Evolutionary conservation across 176 grass and related monocot species (phyloP), one percentile per base, ranked within the genome.

Genomic region (Ensete ventricosum): DNA sequence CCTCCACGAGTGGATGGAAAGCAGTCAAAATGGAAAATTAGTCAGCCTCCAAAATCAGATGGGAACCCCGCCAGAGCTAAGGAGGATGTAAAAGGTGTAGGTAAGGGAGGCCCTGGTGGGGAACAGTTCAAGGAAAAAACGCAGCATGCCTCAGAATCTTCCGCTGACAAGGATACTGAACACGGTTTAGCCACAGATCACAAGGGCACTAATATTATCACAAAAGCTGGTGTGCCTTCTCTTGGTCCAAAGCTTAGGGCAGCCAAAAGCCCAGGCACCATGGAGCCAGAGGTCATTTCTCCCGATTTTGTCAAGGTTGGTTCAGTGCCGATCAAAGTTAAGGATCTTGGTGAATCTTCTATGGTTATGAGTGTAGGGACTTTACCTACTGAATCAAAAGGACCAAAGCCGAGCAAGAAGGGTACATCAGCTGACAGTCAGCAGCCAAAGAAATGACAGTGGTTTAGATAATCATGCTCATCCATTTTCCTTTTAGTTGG

Each of bases 251-350:
- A 11, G 20, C 43, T 14, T 53, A 11, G 9, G 64, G 7, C 78
- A 76, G 59, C 55, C 27, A 50, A 43, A 72, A 54, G 72, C 21
- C n/a, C 29, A 7, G 72, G 57, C 29, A 55, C 75, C 49, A 55
- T 59, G 29, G 10, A 48, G 43, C 19, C 49, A 71, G 58, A 62
- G 4, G 73, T 48, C 27, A 71, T 69, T 83, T 68, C 67, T 20
- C 73, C 75, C 22, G 50, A 75, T 79, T 78, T 88, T 29, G 77
- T 92, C 17, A 82, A 88, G 76, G 86, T 88, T 77, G 86, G 89
- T 11, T 92, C 86, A 20, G 64, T 85, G 78, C 89, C 72, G 69
- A 92, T 92, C 72, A 85, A 86, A 59, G 83, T 92, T 14, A 86
- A 85, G n/a, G 78, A 50, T 64, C 50, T 55, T 7, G 78, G 77